A percentile compares a stretch with the other conserved stretches of the same genome.
These are phyloP conservation scores for Colletotrichum echinochloae DNA, from an alignment of 2,329 filamentous ascomycete genomes.

Conservation along the genomic window DNA sequence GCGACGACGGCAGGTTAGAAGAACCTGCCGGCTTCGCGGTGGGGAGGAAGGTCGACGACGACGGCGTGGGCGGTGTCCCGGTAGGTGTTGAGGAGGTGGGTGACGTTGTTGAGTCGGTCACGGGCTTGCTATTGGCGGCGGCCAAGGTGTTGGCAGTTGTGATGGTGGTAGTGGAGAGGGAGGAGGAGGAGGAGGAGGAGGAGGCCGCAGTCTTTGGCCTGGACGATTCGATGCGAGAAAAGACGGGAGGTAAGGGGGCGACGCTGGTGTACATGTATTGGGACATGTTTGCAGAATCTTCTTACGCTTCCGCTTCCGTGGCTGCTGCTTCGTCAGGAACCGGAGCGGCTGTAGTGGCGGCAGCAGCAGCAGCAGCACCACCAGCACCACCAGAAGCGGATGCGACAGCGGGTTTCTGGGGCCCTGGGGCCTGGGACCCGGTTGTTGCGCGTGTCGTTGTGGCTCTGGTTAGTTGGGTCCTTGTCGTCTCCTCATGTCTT, in stretches of 20 bases:
- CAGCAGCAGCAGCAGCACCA: neutral
- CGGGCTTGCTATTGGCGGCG: neutral
- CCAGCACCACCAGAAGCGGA: neutral
- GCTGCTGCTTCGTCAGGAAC: conserved; percentile 11
- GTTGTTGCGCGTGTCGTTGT: conserved; percentile 7
- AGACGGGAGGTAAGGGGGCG: conserved; percentile 40
- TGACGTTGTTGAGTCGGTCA: conserved; percentile 3
- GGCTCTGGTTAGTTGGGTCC: conserved; percentile 25
- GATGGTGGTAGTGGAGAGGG: neutral
- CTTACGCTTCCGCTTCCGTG: conserved; percentile 19
- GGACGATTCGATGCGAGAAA: conserved; percentile 33
- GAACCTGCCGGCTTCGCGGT: conserved; percentile 28
- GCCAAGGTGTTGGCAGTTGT: neutral
- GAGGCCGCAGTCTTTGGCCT: conserved; percentile 26
- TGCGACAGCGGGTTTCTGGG: conserved; percentile 11
- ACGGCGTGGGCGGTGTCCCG: conserved; percentile 46
- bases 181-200: conserved; percentile 1
- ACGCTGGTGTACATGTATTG: conserved; percentile 42
- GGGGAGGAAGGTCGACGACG: conserved; percentile 29
- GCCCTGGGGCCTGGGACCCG: conserved; percentile 10
- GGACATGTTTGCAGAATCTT: conserved; percentile 39
- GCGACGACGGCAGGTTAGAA: conserved; percentile 19
- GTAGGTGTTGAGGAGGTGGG: conserved; percentile 44
- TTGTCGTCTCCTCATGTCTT: conserved; percentile 30
- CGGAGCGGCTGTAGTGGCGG: neutral